phyloP scores from a whole-genome alignment of 108 stramenopile genomes.

The Cyclotella atomus region DNA sequence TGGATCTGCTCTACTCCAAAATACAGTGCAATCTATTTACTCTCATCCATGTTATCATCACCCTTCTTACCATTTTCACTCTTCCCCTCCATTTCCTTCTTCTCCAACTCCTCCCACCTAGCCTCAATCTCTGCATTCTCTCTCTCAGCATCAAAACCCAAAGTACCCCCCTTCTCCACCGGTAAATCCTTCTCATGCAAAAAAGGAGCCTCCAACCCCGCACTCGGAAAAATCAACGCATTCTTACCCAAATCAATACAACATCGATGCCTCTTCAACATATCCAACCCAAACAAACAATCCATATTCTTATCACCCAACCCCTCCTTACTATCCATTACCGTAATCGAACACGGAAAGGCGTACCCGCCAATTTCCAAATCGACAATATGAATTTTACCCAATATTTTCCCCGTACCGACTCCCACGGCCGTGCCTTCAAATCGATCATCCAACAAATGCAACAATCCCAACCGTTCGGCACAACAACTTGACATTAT shows the following conservation, averaged over 20 bases:
- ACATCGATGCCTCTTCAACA: slow-evolving; percentile 94
- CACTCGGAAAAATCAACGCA: slow-evolving; percentile 57
- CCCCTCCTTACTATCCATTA: slow-evolving; percentile 80
- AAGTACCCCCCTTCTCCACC: slow-evolving; percentile 80
- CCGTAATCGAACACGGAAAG: slow-evolving; percentile 60
- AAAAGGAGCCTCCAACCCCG: slow-evolving; percentile 67
- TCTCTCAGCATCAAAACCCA: slow-evolving; percentile 74
- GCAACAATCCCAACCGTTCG: slow-evolving; percentile 73
- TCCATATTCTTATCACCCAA: slow-evolving; percentile 89
- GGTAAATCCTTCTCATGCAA: slow-evolving; percentile 89
- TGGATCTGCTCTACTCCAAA: too few relatives aligned
- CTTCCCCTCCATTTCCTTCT: slow-evolving; percentile 22
- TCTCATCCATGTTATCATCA: slow-evolving; percentile 23
- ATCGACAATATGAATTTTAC: slow-evolving; percentile 82
- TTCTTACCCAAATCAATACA: slow-evolving; percentile 84
- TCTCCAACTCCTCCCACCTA: slow-evolving; percentile 38
- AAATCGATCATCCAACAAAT: slow-evolving; percentile 89
- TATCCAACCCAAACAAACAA: slow-evolving; percentile 96
- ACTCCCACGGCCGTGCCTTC: slow-evolving; percentile 91
- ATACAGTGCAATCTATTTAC: slow-evolving; percentile 15
- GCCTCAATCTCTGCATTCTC: slow-evolving; percentile 58
- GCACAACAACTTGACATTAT: slow-evolving; percentile 88
- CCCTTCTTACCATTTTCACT: slow-evolving; percentile 1
- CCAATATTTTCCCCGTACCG: slow-evolving; percentile 93
- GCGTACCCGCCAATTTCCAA: slow-evolving; percentile 54